These are phyloP conservation scores for Solanum clarkiae DNA, from an alignment of 257 asterid genomes.

Conservation along the genomic window DNA sequence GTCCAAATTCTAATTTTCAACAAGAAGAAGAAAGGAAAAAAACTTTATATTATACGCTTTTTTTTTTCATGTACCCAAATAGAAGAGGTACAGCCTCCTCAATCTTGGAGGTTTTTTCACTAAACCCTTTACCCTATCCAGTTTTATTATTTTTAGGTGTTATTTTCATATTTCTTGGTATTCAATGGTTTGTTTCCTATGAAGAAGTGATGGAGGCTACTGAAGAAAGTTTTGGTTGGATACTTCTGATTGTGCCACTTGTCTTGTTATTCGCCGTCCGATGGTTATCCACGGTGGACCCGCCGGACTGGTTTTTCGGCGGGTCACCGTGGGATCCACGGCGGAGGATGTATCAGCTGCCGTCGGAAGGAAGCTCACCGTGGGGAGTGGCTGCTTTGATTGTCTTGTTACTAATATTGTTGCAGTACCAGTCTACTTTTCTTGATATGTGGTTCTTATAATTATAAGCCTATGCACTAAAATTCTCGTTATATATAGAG, in stretches of 20 bases:
- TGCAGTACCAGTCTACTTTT: conserved; percentile 60
- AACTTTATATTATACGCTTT: not conserved
- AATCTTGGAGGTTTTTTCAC: conserved; percentile 32
- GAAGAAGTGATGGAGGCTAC: conserved; percentile 61
- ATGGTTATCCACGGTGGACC: conserved; percentile 37
- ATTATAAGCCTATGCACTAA: too few species aligned
- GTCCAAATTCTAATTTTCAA: not conserved
- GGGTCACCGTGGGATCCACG: conserved; percentile 43
- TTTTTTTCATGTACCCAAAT: conserved; percentile 10
- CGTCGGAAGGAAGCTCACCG: conserved; percentile 60
- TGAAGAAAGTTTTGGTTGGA: conserved; percentile 73
- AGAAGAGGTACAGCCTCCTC: conserved; percentile 41
- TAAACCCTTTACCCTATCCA: conserved; percentile 67
- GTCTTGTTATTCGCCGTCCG: conserved; percentile 42
- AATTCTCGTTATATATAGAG: too few species aligned
- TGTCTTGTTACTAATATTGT: conserved; percentile 48
- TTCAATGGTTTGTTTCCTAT: conserved; percentile 73
- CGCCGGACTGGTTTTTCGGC: conserved; percentile 20
- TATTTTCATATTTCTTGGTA: conserved; percentile 53
- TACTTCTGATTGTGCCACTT: conserved; percentile 48
- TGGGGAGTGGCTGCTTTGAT: conserved; percentile 87
- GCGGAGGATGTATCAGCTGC: conserved; percentile 9
- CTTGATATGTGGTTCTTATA: conserved; percentile 66
- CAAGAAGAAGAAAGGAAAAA: not conserved
- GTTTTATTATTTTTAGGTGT: conserved; percentile 58